Base-by-base conservation (phyloP, 1,284 basidiomycete genomes). In the Phlebopus sp. region DNA sequence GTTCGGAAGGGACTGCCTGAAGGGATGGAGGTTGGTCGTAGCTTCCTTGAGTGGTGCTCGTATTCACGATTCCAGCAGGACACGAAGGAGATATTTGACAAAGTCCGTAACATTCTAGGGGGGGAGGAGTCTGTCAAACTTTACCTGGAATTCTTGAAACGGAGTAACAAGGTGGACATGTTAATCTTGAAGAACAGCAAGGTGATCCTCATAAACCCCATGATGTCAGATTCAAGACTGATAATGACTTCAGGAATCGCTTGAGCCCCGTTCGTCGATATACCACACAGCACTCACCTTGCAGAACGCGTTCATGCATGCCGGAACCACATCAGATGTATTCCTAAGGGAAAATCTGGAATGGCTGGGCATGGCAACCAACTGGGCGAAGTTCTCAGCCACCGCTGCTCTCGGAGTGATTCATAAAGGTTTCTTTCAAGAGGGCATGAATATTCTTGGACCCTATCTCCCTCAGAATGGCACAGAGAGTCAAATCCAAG, bases 331-430 rank as follows among this genome's bases (percentile, higher is more conserved):
- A 0, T 94, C 92, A 2, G 95, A 98, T 59, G 67, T 80, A 31
- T 98, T 97, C 76, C 73, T 98, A 23, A 84, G 92, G 9, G 91
- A 96, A 49, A 97, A 97, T 66, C 78, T 98, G 39, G 94, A 96
- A 64, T 98, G 93, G 92, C 80, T 98, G 2, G 89, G 83, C 19
- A 78, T 91, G 51, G 95, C 95, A 2, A 88, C 86, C 35, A 97
- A 98, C 66, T 98, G 95, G 95, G 91, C 92, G 37, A 98, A 97
- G 64, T 98, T 97, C 71, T 91, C 92, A 7, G 91, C 94, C 2
- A 97, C 95, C 6, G 93, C 94, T 19, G 92, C 90, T 7, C 82
- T 98, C 19, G 95, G 95, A 58, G 90, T 97, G 44, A 97, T 98
- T 56, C 93, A 97, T 73, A 94, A 95, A 58, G 95, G 95, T 37